Conservation (phyloP, 129 eudicot species). For the Lonicera japonica region DNA sequence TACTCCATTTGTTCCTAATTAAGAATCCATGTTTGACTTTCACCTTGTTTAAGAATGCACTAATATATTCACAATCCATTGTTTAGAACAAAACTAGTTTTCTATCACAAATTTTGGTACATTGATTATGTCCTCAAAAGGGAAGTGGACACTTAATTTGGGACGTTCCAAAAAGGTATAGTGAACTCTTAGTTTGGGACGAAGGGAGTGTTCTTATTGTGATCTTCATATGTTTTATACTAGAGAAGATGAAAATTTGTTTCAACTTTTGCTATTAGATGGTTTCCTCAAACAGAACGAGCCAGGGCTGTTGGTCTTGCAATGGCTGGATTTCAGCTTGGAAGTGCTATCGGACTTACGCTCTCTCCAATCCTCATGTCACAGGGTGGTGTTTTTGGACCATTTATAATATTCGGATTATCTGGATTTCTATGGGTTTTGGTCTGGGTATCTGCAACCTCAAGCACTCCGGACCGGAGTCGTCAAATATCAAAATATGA, state of each 20-base stretch:
- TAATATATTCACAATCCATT: too few species aligned
- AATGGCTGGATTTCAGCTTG: conserved; percentile 99
- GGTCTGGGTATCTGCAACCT: conserved; percentile 94
- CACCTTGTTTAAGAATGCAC: too few species aligned
- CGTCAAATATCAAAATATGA: conserved; percentile 69
- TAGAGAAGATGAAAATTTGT: background rate
- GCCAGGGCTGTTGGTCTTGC: conserved; percentile 97
- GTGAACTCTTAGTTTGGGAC: too few species aligned
- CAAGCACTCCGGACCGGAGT: conserved; percentile 82
- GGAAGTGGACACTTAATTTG: too few species aligned
- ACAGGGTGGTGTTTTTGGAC: conserved; percentile 91
- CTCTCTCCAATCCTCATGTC: conserved; percentile 98
- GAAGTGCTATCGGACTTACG: conserved; percentile 97
- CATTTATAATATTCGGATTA: conserved; percentile 90
- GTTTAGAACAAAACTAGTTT: too few species aligned
- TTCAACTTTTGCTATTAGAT: conserved; percentile 37
- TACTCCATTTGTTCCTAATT: too few species aligned
- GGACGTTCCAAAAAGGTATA: too few species aligned
- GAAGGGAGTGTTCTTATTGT: too few species aligned
- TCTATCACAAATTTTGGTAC: too few species aligned
- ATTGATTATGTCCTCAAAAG: too few species aligned
- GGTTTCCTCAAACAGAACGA: conserved; percentile 92
- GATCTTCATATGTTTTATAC: too few species aligned
- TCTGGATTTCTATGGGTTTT: conserved; percentile 87
- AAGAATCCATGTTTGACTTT: too few species aligned